Evolutionary conservation across 1,284 basidiomycete genomes (phyloP).

Genomic region (Cronartium quercuum): DNA sequence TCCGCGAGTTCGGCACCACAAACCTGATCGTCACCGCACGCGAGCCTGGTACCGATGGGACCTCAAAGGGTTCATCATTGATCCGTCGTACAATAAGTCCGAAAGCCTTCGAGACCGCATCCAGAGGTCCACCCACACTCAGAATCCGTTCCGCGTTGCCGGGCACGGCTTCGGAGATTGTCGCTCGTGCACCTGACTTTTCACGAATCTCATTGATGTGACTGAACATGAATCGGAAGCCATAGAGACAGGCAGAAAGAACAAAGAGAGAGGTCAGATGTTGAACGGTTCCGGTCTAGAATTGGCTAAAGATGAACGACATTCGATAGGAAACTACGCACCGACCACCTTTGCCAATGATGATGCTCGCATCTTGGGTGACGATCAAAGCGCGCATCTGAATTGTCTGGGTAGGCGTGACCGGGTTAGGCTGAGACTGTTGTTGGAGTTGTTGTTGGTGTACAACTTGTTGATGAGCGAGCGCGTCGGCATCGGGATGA

Average conservation of each 20-base stretch:
- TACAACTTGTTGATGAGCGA: conserved; percentile 14
- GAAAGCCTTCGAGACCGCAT: conserved; percentile 98
- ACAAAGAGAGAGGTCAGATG: background rate
- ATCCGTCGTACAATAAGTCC: conserved; percentile 97
- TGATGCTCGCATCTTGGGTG: conserved; percentile 97
- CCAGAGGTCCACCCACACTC: conserved; percentile 92
- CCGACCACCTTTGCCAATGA: conserved; percentile 86
- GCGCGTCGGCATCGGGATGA: background rate
- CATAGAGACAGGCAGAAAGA: background rate
- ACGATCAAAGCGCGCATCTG: conserved; percentile 66
- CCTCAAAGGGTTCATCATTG: conserved; percentile 98
- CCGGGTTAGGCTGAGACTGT: conserved; percentile 8
- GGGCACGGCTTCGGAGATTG: conserved; percentile 91
- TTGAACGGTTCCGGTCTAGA: too few relatives aligned
- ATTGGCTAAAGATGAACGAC: background rate
- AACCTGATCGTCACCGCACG: conserved; percentile 98
- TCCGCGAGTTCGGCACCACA: conserved; percentile 98
- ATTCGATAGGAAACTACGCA: background rate
- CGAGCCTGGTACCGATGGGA: conserved; percentile 93
- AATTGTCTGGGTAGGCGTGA: conserved; percentile 41
- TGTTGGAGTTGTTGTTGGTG: conserved; percentile 7
- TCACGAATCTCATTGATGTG: conserved; percentile 99
- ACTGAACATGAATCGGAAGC: conserved; percentile 51
- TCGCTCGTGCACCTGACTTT: conserved; percentile 88
- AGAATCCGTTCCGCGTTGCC: conserved; percentile 97